Base-by-base conservation (phyloP, 2,329 filamentous ascomycete species). In the Diplocarpon rosae region DNA sequence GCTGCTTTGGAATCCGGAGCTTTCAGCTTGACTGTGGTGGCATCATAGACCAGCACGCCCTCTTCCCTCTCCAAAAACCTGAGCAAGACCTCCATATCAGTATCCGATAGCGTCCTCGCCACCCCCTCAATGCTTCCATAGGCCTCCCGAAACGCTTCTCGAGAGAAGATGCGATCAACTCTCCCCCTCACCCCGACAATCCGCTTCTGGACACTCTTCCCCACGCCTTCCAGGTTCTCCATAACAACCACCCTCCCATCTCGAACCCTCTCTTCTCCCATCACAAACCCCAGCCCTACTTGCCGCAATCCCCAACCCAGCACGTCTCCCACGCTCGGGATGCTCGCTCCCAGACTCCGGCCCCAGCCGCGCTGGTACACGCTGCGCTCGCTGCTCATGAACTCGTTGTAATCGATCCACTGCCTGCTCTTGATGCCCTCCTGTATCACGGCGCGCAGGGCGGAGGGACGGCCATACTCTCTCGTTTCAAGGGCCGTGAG, bases 391-490 rank as follows among this genome's bases (percentile, higher is more conserved):
- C 73, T 69, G 3, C 62, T 60, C 43, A 83, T 63, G 56, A 94
- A 98, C 9, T 83, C 73, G 12, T 75, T 66, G 10, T 90, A 58
- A 0, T 83, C 77, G 11, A 95, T 69, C 62, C 95, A 75, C 36
- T 83, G 78, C 37, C 73, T 78, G 35, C 72, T 76, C 41, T 73
- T 69, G 1, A 92, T 66, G 0, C 85, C 84, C 56, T 96, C 90
- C 27, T 67, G 66, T 39, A 96, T 69, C 5, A 89, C 92, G 3
- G 80, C 77, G 1, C 83, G 83, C 1, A 98, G 68, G 2, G 85
- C 86, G 9, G 90, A 71, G 1, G 92, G 92, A 37, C 80, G 75
- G 1, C 92, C 92, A 63, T 78, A 89, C 56, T 90, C 80, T 36
- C 79, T 78, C 39, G 73, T 84, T 53, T 89, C 81, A 42, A 98